Evolutionary conservation across 371 early-diverging fungal genomes (phyloP).

Genomic region (Apophysomyces sp.): DNA sequence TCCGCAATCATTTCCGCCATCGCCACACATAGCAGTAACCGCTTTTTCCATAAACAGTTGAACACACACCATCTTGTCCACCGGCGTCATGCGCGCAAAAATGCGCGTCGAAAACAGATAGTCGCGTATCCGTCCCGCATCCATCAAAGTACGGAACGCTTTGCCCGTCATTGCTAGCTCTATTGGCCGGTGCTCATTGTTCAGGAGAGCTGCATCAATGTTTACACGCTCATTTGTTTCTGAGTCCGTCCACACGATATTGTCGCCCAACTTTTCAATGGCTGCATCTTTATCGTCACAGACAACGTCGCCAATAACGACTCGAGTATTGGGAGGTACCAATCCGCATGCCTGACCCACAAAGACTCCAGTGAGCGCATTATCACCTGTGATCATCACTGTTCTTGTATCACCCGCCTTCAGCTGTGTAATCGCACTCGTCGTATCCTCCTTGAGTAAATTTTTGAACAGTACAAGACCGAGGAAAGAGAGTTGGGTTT

Average conservation of each 20-base stretch:
- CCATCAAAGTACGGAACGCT: slow-evolving; percentile 55
- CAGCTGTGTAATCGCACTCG: slow-evolving; percentile 65
- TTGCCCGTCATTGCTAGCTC: slow-evolving; percentile 71
- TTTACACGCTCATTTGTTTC: slow-evolving; percentile 15
- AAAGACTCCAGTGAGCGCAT: slow-evolving; percentile 72
- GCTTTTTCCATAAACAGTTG: slow-evolving; percentile 48
- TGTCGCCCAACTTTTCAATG: slow-evolving; percentile 67
- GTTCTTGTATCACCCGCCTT: slow-evolving; percentile 73
- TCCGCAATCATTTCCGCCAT: slow-evolving; percentile 98
- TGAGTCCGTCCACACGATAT: slow-evolving; percentile 23
- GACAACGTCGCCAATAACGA: slow-evolving; percentile 65
- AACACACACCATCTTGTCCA: slow-evolving; percentile 66
- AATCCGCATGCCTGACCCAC: slow-evolving; percentile 57
- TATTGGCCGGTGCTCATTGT: background rate
- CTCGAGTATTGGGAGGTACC: slow-evolving; percentile 26
- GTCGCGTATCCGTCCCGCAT: slow-evolving; percentile 24
- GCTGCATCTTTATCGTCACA: slow-evolving; percentile 74
- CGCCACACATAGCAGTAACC: slow-evolving; percentile 95
- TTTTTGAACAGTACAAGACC: slow-evolving; percentile 85
- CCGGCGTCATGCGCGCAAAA: slow-evolving; percentile 80
- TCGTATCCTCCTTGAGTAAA: slow-evolving; percentile 74
- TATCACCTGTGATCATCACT: slow-evolving; percentile 95
- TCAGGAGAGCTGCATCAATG: slow-evolving; percentile 5
- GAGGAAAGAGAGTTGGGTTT: slow-evolving; percentile 55
- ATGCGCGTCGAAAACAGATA: slow-evolving; percentile 56